Percentiles rank a stretch among this genome's conserved stretches.
phyloP scores from a whole-genome alignment of 2,329 filamentous ascomycete species.

The Boeremia exigua region DNA sequence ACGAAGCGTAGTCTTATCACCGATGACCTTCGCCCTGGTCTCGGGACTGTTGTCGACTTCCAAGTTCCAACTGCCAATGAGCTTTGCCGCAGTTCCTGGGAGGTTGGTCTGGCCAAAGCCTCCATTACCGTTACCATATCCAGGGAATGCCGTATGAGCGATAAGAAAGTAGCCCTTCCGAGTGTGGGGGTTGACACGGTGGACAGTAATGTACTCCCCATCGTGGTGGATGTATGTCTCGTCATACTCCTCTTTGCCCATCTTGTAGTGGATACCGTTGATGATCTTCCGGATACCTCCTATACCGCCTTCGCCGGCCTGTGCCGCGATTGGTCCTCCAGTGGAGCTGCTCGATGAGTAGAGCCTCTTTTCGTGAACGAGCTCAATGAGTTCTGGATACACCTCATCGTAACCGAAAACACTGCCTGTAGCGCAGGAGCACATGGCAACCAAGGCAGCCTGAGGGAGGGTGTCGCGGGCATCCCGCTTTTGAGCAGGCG shows the following conservation, averaged over 20 bases:
- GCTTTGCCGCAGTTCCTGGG: constrained; percentile 80
- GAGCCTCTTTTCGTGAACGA: constrained; percentile 84
- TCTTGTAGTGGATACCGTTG: constrained; percentile 91
- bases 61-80: constrained; percentile 89
- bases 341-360: constrained; percentile 81
- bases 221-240: constrained; percentile 98
- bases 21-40: constrained; percentile 67
- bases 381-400: constrained; percentile 89
- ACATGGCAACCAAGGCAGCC: constrained; percentile 94
- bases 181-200: constrained; percentile 89
- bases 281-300: constrained; percentile 89
- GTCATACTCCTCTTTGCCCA: constrained; percentile 93
- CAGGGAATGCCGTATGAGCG: constrained; percentile 93
- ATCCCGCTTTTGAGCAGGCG: constrained; percentile 92
- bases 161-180: constrained; percentile 95
- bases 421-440: constrained; percentile 89
- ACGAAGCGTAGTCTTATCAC: constrained; percentile 73
- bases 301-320: constrained; percentile 81
- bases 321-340: constrained; percentile 62
- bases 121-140: constrained; percentile 83
- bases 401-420: constrained; percentile 99
- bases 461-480: constrained; percentile 93
- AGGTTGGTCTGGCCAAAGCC: constrained; percentile 80
- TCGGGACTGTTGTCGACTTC: constrained; percentile 82
- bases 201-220: constrained; percentile 93